These are phyloP conservation scores for Ustulina deusta DNA, from an alignment of 2,329 filamentous ascomycete species.

Conservation along the genomic window DNA sequence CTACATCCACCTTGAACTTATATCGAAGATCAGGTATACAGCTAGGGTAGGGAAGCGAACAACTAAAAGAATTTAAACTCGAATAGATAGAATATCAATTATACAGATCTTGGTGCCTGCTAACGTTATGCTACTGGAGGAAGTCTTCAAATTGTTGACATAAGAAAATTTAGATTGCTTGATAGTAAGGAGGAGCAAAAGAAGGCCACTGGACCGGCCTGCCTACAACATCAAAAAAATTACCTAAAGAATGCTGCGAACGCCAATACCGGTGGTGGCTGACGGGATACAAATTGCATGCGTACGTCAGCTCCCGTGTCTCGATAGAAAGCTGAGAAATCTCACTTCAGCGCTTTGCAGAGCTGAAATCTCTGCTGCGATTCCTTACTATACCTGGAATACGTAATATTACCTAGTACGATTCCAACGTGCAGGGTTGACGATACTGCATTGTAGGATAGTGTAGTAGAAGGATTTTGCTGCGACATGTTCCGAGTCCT, in stretches of 20 bases:
- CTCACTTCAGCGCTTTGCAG: constrained; percentile 17
- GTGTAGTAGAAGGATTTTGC: constrained; percentile 21
- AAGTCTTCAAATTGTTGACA: background rate
- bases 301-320: constrained; percentile 27
- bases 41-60: no score
- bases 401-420: background rate
- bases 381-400: background rate
- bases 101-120: constrained; percentile 1
- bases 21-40: no score
- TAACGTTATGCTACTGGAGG: background rate
- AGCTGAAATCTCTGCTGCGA: constrained; percentile 28
- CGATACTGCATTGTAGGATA: background rate
- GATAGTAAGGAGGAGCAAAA: background rate
- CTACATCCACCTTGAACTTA: no score
- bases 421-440: background rate
- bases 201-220: background rate
- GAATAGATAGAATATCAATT: background rate
- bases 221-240: background rate
- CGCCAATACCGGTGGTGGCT: constrained; percentile 15
- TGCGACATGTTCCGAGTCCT: constrained; percentile 23
- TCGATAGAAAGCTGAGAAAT: constrained; percentile 30
- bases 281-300: constrained; percentile 19
- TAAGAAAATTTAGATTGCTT: background rate
- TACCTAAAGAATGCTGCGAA: background rate
- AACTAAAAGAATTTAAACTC: no score